Conservation (phyloP, 169 alveolate species). For the Cryptosporidium meleagridis region DNA sequence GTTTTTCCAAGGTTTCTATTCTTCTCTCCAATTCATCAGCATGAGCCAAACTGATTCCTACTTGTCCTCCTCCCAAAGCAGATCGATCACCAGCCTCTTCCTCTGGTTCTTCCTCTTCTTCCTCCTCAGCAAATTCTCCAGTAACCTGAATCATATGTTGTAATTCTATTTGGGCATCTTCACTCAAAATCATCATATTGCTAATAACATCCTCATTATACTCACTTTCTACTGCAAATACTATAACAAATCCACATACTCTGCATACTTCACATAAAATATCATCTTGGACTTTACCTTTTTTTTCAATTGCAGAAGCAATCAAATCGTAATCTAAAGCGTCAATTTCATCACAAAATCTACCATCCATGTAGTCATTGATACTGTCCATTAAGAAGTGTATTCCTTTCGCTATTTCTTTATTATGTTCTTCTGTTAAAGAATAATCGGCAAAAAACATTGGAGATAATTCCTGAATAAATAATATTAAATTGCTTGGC, state of each 20-base stretch:
- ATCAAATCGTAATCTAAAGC: conserved; percentile 60
- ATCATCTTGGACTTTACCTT: conserved; percentile 16
- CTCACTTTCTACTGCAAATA: conserved; percentile 74
- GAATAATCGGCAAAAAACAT: conserved; percentile 67
- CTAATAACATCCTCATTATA: conserved; percentile 61
- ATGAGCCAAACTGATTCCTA: conserved; percentile 41
- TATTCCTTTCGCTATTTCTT: conserved; percentile 34
- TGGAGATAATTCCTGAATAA: conserved; percentile 72
- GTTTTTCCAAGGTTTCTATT: conserved; percentile 48
- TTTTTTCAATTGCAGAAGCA: conserved; percentile 60
- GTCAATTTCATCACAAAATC: conserved; percentile 69
- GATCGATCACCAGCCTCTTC: background rate
- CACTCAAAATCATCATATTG: conserved; percentile 65
- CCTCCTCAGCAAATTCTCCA: conserved; percentile 62
- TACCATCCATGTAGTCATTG: conserved; percentile 62
- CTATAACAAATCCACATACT: conserved; percentile 62
- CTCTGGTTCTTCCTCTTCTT: conserved; percentile 13
- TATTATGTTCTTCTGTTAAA: conserved; percentile 45
- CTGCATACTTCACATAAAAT: conserved; percentile 40
- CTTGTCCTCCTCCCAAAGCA: background rate
- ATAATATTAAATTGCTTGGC: conserved; percentile 47
- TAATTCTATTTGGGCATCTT: conserved; percentile 61
- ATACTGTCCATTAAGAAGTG: conserved; percentile 71
- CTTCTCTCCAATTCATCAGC: conserved; percentile 59
- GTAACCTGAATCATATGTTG: conserved; percentile 71